These are phyloP conservation scores for Colletotrichum brevisporum DNA, from an alignment of 2,329 filamentous ascomycete species.

Conservation along the genomic window DNA sequence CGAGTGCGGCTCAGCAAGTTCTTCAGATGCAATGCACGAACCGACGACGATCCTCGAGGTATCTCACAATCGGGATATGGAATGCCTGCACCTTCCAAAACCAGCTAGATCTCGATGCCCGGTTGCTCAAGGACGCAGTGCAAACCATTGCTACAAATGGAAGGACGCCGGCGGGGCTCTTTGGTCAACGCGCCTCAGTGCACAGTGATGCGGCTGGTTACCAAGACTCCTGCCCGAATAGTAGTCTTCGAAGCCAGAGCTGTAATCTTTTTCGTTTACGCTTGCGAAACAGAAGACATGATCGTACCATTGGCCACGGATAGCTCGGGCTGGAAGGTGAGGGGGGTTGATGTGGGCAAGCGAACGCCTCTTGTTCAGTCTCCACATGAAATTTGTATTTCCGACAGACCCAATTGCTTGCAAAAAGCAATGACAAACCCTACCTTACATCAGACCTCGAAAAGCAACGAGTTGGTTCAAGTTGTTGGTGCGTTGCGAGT, in stretches of 20 bases:
- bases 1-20: background rate
- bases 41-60: background rate
- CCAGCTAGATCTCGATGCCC: conserved; percentile 1
- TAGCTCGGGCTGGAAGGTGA: background rate
- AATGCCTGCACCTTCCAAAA: background rate
- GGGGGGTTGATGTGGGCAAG: background rate
- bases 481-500: background rate
- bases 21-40: background rate
- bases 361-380: background rate
- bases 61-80: background rate
- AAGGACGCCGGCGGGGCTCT: conserved; percentile 1
- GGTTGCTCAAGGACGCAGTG: background rate
- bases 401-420: background rate
- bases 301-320: background rate
- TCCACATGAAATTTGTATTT: too few relatives aligned
- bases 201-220: background rate
- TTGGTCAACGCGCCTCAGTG: background rate
- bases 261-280: background rate
- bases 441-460: background rate
- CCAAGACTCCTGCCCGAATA: conserved; percentile 4
- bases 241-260: background rate
- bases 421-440: background rate
- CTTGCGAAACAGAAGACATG: background rate
- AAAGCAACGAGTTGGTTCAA: background rate
- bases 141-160: conserved; percentile 6